Evolutionary conservation across 129 eudicot species (phyloP), one percentile per base, ranked within the genome.

Genomic region (Lonicera japonica): DNA sequence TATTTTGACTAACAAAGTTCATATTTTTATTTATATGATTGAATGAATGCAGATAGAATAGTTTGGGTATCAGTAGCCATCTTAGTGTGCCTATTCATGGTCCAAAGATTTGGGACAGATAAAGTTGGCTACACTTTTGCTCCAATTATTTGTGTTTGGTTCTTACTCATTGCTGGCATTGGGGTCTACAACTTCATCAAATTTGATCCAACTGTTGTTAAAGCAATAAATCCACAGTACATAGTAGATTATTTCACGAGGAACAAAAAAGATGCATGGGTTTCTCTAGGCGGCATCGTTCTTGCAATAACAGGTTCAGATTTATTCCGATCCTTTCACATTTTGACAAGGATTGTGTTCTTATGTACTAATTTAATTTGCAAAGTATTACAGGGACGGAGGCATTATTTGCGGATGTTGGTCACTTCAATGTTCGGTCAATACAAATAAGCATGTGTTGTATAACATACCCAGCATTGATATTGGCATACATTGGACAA

Each of bases 101-200:
- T 73, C 14, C 97, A 90, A 70, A 79, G 95, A 48, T 83, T 74
- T 21, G 97, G 97, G 25, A 90, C 95, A 0, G 94, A 86, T 57
- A 83, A 78, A 83, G 95, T 90, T 29, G 95, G 97, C 56, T 86
- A 80, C 65, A 67, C 66, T 12, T 90, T 90, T 62, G 95, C 97
- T 14, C 97, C 95, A 2, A 75, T 90, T 34, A 66, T 86, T 11
- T 69, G 77, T 14, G 64, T 86, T 0, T 90, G 97, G 94, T 90
- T 90, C 68, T 14, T 58, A 1, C 64, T 81, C 17, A 83, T 78
- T 40, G 86, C 79, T 14, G 75, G 76, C 23, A 80, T 86, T 54
- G 97, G 97, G 11, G 61, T 80, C 56, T 81, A 63, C 80, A 90
- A 90, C 58, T 86, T 86, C 76, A 18, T 86, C 73, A 86, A 73